Percentiles rank a stretch among this genome's conserved stretches.
Evolutionary conservation across 345 rosid species (phyloP).

Genomic region (Corchorus capsularis): DNA sequence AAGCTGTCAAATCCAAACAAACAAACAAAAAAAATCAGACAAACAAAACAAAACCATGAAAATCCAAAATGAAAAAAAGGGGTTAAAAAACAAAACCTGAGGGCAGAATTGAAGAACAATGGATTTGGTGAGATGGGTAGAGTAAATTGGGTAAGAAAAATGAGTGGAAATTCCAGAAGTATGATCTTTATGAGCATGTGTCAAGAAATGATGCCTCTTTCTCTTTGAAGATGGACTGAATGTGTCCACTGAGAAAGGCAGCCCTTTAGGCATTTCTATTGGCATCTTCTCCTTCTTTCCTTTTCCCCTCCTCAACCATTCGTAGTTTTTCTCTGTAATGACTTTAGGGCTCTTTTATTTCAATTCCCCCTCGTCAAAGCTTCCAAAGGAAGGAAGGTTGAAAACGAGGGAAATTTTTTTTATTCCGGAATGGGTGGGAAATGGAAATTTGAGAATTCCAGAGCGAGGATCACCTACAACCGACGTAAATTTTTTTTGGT

Average conservation of each 20-base stretch:
- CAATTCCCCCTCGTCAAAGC: constrained; percentile 17
- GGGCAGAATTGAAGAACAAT: constrained; percentile 58
- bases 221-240: constrained; percentile 54
- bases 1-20: constrained; percentile 40
- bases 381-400: constrained; percentile 8
- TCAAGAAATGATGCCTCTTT: constrained; percentile 79
- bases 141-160: constrained; percentile 62
- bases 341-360: neutral
- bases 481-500: neutral
- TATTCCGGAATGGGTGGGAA: neutral
- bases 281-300: constrained; percentile 36
- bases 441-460: neutral
- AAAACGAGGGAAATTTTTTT: neutral
- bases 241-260: constrained; percentile 86
- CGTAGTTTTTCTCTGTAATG: neutral
- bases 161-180: constrained; percentile 54
- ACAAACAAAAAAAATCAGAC: neutral
- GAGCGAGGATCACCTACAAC: neutral
- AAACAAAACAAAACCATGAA: neutral
- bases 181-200: constrained; percentile 88
- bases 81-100: constrained; percentile 39
- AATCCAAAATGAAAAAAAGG: neutral
- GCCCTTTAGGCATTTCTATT: constrained; percentile 84
- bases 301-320: neutral
- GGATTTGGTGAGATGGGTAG: constrained; percentile 62